Evolutionary conservation across 495 filamentous ascomycete genomes (phyloP).

Genomic region (Penicillium angulare): DNA sequence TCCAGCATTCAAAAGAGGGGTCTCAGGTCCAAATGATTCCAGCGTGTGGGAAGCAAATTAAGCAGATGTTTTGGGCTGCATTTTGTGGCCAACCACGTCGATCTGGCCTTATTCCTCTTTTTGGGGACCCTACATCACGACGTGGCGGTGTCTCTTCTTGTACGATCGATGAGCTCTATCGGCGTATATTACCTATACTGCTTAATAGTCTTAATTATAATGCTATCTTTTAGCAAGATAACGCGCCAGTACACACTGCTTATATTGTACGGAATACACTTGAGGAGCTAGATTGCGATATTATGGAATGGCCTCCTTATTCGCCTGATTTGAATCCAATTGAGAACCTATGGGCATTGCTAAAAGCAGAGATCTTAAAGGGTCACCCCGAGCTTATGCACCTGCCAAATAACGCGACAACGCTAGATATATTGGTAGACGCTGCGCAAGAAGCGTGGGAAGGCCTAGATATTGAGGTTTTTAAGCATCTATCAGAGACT

Average conservation of each 20-base stretch:
- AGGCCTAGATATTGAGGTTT: too few species aligned
- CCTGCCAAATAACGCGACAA: not conserved
- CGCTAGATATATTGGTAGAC: not conserved
- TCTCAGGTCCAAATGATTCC: too few species aligned
- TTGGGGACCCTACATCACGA: too few species aligned
- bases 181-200: not conserved
- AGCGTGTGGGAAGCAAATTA: too few species aligned
- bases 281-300: constrained; percentile 6
- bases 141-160: too few species aligned
- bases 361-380: constrained; percentile 2
- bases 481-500: too few species aligned
- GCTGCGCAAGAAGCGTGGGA: too few species aligned
- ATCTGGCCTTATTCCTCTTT: too few species aligned
- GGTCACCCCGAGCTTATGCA: not conserved
- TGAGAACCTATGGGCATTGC: constrained; percentile 20
- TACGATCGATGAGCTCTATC: too few species aligned
- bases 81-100: constrained; percentile 8
- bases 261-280: constrained; percentile 9
- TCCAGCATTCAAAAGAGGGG: too few species aligned
- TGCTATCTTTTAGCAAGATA: constrained; percentile 20
- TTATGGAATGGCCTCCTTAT: constrained; percentile 16
- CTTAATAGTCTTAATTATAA: not conserved
- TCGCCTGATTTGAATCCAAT: constrained; percentile 28
- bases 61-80: constrained; percentile 5
- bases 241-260: constrained; percentile 15